These are phyloP conservation scores for Penicillium paradoxum DNA, from an alignment of 495 filamentous ascomycete genomes.

Conservation along the genomic window DNA sequence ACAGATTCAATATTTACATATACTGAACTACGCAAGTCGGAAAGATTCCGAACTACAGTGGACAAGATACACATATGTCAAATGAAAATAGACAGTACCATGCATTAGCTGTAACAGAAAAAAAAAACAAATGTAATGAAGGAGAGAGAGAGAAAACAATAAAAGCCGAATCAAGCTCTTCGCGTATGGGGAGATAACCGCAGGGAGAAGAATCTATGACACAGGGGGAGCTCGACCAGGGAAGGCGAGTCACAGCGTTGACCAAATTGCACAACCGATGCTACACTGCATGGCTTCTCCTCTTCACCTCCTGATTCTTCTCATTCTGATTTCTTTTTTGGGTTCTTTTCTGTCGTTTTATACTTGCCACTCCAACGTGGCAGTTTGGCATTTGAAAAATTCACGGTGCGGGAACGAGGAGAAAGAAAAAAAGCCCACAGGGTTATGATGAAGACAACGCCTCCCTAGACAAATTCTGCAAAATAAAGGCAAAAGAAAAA, in stretches of 20 bases:
- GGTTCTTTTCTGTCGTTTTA: slow-evolving; percentile 23
- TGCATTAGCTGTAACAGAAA: slow-evolving; percentile 37
- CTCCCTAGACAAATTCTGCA: slow-evolving; percentile 50
- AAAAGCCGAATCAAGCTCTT: slow-evolving; percentile 19
- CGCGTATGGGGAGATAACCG: slow-evolving; percentile 24
- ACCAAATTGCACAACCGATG: slow-evolving; percentile 11
- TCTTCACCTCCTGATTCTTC: background rate
- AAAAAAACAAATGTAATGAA: slow-evolving; percentile 16
- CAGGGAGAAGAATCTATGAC: slow-evolving; percentile 33
- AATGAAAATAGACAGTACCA: slow-evolving; percentile 22
- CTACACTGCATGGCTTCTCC: slow-evolving; percentile 17
- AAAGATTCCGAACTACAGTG: background rate
- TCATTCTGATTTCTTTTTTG: background rate
- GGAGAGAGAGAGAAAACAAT: slow-evolving; percentile 20
- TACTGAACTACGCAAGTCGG: background rate
- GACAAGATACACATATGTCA: background rate
- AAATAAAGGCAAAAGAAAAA: slow-evolving; percentile 36
- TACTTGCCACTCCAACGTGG: slow-evolving; percentile 20
- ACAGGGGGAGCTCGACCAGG: slow-evolving; percentile 14
- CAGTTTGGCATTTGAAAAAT: slow-evolving; percentile 26
- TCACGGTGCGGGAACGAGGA: slow-evolving; percentile 19
- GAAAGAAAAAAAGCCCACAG: slow-evolving; percentile 41
- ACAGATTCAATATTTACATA: background rate
- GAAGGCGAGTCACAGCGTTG: slow-evolving; percentile 9
- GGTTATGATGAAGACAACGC: slow-evolving; percentile 49